Evolutionary conservation across 768 basidiomycete species (phyloP), one percentile per base, ranked within the genome.

Genomic region (Kwoniella dejecticola): DNA sequence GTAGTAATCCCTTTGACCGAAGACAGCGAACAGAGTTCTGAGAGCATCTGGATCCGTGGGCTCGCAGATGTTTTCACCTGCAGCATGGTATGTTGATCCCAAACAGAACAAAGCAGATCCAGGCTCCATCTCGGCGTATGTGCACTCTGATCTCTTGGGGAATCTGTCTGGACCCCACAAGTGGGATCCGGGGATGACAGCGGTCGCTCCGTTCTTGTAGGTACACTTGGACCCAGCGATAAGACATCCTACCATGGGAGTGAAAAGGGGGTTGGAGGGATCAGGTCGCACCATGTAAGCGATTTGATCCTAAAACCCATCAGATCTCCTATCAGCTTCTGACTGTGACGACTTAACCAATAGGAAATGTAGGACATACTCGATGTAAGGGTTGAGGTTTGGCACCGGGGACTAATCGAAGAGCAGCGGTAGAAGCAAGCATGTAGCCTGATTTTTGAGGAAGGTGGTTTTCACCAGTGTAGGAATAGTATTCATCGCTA

Each of bases 71-170:
- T 62, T 62, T 27, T 62, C 61, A 12, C 61, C 61, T 19, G 54
- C 61, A 15, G 47, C 61, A 30, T 62, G 61, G 27, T 62, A 62
- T 4, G 61, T 62, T 24, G 61, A 56, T 13, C 61, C 61, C 21
- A 62, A 49, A 6, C 46, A 41, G 47, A 62, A 62, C 11, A 62
- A 46, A 11, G 61, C 61, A 13, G 61, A 62, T 49, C 61, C 61
- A 46, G 61, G 61, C 30, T 62, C 61, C 61, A 62, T 62, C 30
- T 62, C 61, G n/a, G 61, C 61, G 27, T 56, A 57, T 8, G 61
- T 62, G 26, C 38, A 40, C 57, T 62, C 61, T 19, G 45, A 41
- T 15, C 24, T 27, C 30, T 62, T 57, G 24, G 61, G 61, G n/a
- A 15, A n/a, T 29, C 61, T 45, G 30, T 62, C 61, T 26, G 45